These are phyloP conservation scores for Obba rivulosa DNA, from an alignment of 768 basidiomycete species.

Conservation along the genomic window DNA sequence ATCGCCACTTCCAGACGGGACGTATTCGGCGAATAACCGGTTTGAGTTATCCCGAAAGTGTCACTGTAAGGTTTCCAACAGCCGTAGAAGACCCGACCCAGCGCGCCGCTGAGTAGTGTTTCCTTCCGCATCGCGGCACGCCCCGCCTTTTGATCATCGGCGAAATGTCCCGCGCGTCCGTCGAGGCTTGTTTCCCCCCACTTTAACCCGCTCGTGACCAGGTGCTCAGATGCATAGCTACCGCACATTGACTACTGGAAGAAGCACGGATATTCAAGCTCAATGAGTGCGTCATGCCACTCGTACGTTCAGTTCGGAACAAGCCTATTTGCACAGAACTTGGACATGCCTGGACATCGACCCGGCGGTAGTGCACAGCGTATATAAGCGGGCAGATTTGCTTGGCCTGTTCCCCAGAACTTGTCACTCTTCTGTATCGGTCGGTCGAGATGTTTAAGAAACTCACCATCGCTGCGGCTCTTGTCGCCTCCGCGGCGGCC, in stretches of 20 bases:
- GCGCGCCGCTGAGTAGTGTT: too few relatives aligned
- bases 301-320: too few relatives aligned
- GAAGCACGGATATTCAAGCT: conserved; percentile 10
- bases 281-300: conserved; percentile 5
- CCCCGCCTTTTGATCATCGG: too few relatives aligned
- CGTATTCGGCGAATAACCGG: neutral
- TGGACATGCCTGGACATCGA: too few relatives aligned
- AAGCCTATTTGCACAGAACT: too few relatives aligned
- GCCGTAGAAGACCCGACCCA: too few relatives aligned
- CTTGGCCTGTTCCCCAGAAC: too few relatives aligned
- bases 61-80: neutral
- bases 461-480: conserved; percentile 26
- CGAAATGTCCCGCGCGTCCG: neutral
- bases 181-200: neutral
- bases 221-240: neutral
- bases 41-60: neutral
- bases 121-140: too few relatives aligned
- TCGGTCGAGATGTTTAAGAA: conserved; percentile 25
- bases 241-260: neutral
- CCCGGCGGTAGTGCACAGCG: neutral
- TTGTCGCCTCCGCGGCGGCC: conserved; percentile 37
- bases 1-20: neutral
- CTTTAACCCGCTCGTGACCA: neutral
- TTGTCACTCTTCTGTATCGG: too few relatives aligned
- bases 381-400: too few relatives aligned